Evolutionary conservation across 495 filamentous ascomycete species (phyloP), one percentile per base, ranked within the genome.

Genomic region (Aspergillus incahuasiensis): DNA sequence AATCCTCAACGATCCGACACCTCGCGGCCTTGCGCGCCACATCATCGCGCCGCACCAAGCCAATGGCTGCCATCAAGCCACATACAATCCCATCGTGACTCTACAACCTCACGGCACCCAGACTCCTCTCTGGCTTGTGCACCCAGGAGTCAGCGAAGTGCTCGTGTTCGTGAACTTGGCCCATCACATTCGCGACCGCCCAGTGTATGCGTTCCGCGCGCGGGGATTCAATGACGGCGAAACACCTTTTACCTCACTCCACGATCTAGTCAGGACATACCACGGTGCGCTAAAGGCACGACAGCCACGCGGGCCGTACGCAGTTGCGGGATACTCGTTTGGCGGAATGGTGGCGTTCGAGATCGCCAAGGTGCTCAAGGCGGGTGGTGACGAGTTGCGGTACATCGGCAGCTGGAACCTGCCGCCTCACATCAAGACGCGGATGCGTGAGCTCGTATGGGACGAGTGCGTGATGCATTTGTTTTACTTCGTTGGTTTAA

Each of bases 341-440:
- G 83, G 82, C 8, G 55, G 58, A 0, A 79, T 82, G 67, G 43
- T 83, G 7, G 77, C 80, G 2, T 86, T 83, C 32, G 83, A 85
- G 55, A 57, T 78, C 3, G 62, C 69, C 20, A 84, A 83, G 60
- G 12, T 58, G 1, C 70, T 85, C 6, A 68, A 79, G 18, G 47
- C 18, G 0, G 45, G 63, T 16, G 65, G 68, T 1, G 66, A 71
- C 16, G 48, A 55, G 20, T 67, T 72, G 15, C 32, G 50, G 8
- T 74, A 70, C 43, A 30, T 70, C 0, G 71, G 59, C 24, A 56
- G 54, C 11, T 68, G 68, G 56, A 70, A 74, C 35, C 61, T 70
- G 1, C 79, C 81, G 6, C 82, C 81, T 0, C 75, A 81, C 55
- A 80, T 81, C 68, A 79, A 79, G 55, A 30, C 40, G 1, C 73